A percentile compares a stretch with the other conserved stretches of the same genome.
phyloP scores from a whole-genome alignment of 768 basidiomycete species.

The Lepiota brunneoincarnata region DNA sequence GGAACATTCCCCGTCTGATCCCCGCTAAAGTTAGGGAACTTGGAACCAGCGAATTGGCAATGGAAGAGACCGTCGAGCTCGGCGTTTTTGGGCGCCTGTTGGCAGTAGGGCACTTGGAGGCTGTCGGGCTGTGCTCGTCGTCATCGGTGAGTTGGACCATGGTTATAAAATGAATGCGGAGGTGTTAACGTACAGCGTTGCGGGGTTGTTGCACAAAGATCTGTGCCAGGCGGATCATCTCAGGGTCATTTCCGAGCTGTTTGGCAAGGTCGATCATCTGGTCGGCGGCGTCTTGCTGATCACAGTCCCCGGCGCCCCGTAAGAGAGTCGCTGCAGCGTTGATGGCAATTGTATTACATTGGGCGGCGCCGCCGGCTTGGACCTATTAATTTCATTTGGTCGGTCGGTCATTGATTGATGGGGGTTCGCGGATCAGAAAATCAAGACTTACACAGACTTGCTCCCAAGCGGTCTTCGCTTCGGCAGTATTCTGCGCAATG shows the following conservation, averaged over 20 bases:
- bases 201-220: conserved; percentile 51
- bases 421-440: background rate
- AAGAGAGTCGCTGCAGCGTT: conserved; percentile 57
- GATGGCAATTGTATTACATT: conserved; percentile 58
- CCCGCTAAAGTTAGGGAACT: conserved; percentile 39
- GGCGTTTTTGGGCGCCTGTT: conserved; percentile 41
- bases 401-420: background rate
- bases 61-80: conserved; percentile 55
- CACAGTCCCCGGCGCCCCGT: conserved; percentile 51
- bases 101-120: conserved; percentile 48
- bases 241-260: conserved; percentile 33
- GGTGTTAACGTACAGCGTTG: conserved; percentile 44
- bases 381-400: conserved; percentile 31
- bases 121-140: conserved; percentile 34
- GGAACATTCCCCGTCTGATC: conserved; percentile 44
- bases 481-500: conserved; percentile 46
- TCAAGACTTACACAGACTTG: conserved; percentile 46
- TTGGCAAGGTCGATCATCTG: conserved; percentile 47
- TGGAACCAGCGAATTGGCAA: conserved; percentile 43
- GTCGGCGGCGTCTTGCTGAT: conserved; percentile 56
- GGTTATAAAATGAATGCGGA: background rate
- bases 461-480: conserved; percentile 48
- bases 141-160: conserved; percentile 23
- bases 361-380: conserved; percentile 51
- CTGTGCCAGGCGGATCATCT: conserved; percentile 44